phyloP scores from a whole-genome alignment of 495 filamentous ascomycete genomes.

The Penicillium pancosmium region DNA sequence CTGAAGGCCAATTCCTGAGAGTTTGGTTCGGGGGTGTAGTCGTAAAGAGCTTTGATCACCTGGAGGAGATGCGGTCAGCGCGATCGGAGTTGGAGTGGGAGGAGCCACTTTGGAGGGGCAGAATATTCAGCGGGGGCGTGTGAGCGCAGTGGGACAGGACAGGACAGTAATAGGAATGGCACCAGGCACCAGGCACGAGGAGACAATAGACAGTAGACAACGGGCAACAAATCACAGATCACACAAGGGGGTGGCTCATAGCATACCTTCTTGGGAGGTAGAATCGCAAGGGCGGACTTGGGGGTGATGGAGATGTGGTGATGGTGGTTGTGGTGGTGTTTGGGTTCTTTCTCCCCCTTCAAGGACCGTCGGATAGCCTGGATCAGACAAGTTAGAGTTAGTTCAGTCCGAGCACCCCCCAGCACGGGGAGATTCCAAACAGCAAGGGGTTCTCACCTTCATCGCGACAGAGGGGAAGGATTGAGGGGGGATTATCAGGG shows the following conservation, averaged over 20 bases:
- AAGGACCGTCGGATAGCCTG: slow-evolving; percentile 83
- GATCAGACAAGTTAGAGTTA: no score
- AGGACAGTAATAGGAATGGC: no score
- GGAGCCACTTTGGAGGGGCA: slow-evolving; percentile 10
- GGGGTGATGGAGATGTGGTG: slow-evolving; percentile 87
- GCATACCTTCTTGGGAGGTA: slow-evolving; percentile 92
- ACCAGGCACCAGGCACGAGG: no score
- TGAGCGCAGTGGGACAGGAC: neutral
- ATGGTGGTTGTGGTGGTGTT: slow-evolving; percentile 59
- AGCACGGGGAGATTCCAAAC: no score
- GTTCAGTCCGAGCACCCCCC: no score
- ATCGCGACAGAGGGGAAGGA: slow-evolving; percentile 21
- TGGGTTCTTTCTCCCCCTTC: slow-evolving; percentile 77
- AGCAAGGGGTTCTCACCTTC: slow-evolving; percentile 30
- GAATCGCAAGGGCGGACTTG: slow-evolving; percentile 92
- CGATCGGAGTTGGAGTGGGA: slow-evolving; percentile 16
- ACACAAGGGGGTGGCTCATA: no score
- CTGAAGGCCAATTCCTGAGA: slow-evolving; percentile 84
- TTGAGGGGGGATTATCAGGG: slow-evolving; percentile 16
- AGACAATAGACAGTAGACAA: neutral
- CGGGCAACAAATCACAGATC: neutral
- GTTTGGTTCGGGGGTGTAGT: slow-evolving; percentile 74
- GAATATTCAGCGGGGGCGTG: slow-evolving; percentile 12
- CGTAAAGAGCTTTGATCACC: slow-evolving; percentile 97
- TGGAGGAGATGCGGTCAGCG: slow-evolving; percentile 40